Evolutionary conservation across 257 asterid species (phyloP), one percentile per base, ranked within the genome.

Genomic region (Solanum ahanhuiri): DNA sequence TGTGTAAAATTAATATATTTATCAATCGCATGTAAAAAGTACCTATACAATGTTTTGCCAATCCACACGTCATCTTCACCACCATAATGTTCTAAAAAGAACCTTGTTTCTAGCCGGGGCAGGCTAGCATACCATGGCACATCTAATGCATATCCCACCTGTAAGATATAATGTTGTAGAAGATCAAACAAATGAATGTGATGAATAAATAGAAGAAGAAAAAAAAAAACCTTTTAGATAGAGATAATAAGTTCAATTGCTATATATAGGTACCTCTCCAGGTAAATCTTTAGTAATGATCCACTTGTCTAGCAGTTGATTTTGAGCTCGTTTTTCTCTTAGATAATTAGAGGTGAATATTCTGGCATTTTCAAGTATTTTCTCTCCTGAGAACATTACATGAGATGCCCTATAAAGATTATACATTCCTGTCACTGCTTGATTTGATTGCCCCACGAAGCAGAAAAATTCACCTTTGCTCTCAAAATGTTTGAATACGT

Each of bases 11-110:
- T 70, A 73, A 54, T 20, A 71, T 12, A 60, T 58, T 60, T 35
- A 58, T 20, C 33, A 2, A 57, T 28, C 15, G 45, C 57, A 54
- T 9, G 31, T n/a, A 12, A 1, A 41, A 75, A 3, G 7, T 86
- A 96, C 99, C 98, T 94, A 90, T 97, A 95, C 25, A 96, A 88
- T 9, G 98, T 92, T 89, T 97, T 97, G 85, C 99, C 98, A 81
- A 97, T 97, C 99, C 99, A 97, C 4, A 97, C 97, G 85, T 97
- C 99, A n/a, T 92, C 92, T 6, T 90, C 96, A 6, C 95, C 98
- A 20, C 98, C 99, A 31, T 97, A 95, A 34, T 93, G 98, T 66
- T 95, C 96, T 63, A 97, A 31, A 77, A 88, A 97, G 41, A 92
- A 91, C 85, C 99, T 88, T 4, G 98, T 88, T 86, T 97, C 99